Evolutionary conservation across 2,329 filamentous ascomycete species (phyloP), one percentile per base, ranked within the genome.

Genomic region (Geoglossum cookeanum): DNA sequence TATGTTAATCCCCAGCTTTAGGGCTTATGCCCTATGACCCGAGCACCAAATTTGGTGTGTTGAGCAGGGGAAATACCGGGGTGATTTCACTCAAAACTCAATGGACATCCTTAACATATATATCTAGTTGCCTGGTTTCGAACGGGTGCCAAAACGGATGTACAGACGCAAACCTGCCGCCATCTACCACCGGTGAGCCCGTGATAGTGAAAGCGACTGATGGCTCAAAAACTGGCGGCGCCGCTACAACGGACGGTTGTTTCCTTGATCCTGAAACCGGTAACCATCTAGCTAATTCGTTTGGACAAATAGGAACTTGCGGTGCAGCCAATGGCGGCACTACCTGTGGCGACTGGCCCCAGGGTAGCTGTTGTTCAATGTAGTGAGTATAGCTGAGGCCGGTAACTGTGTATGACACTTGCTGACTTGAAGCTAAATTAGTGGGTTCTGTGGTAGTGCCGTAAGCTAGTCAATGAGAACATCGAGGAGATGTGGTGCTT

Each of bases 331-430:
- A 78, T 60, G 70, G 68, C 13, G 69, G 71, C 58, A 75, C 70
- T 2, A 65, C 78, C 47, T 80, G 78, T 63, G 75, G 75, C 22
- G 64, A 74, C 58, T 80, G 75, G 75, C 62, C 65, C 32, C 69
- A 71, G 37, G 77, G 78, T 48, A 68, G 72, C 58, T 80, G 78
- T 63, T 79, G 77, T 63, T 77, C 74, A 39, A 72, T 77, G 69
- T 80, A 79, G 64, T 78, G 78, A 32, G 80, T 76, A 66, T 77
- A 77, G 3, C 29, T 33, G 13, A 53, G n/a, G 30, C 15, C 15
- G 29, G 30, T n/a, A 33, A 37, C 11, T 53, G 32, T 35, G 32
- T 17, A 7, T 13, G 3, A 17, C 3, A 7, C 13, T n/a, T 22
- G 30, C 49, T 53, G 37, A 53, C 49, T 53, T 22, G 13, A 33